Conservation (phyloP, 2,329 filamentous ascomycete genomes). For the Plectosphaerella cucumerina region DNA sequence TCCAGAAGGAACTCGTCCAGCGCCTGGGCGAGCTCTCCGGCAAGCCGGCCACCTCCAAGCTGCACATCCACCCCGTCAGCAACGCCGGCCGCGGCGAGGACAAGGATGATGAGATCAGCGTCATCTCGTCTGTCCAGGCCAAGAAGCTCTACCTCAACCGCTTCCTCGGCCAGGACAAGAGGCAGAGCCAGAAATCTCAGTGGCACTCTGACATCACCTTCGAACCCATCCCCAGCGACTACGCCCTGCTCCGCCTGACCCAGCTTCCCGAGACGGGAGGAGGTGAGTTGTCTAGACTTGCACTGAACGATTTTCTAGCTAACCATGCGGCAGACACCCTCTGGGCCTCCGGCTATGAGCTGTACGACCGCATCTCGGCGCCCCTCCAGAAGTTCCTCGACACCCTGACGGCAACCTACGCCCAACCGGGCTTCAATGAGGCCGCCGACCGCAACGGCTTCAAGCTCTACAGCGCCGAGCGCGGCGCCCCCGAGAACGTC, state of each 20-base stretch:
- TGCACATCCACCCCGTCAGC: constrained; percentile 58
- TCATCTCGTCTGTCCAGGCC: constrained; percentile 54
- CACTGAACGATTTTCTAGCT: not conserved
- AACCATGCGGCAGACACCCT: constrained; percentile 44
- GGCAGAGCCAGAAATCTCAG: constrained; percentile 39
- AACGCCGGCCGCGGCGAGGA: constrained; percentile 48
- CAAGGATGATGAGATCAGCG: constrained; percentile 57
- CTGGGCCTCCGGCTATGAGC: constrained; percentile 64
- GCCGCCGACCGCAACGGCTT: constrained; percentile 40
- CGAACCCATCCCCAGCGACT: constrained; percentile 60
- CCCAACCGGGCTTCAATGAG: constrained; percentile 44
- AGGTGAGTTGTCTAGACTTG: constrained; percentile 25
- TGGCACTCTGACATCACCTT: constrained; percentile 66
- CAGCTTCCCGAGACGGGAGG: constrained; percentile 51
- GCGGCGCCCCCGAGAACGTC: constrained; percentile 47
- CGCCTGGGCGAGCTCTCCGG: constrained; percentile 55
- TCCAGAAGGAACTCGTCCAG: constrained; percentile 63
- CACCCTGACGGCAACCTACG: constrained; percentile 49
- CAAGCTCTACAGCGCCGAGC: constrained; percentile 37
- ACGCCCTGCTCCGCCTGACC: constrained; percentile 51
- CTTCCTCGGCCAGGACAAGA: constrained; percentile 30
- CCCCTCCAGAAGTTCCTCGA: constrained; percentile 56
- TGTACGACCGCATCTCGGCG: constrained; percentile 59
- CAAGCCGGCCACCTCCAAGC: constrained; percentile 48
- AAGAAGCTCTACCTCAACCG: constrained; percentile 43